Percentiles rank a stretch among this genome's conserved stretches.
phyloP scores from a whole-genome alignment of 257 asterid species.

The Solanum paucissectum region DNA sequence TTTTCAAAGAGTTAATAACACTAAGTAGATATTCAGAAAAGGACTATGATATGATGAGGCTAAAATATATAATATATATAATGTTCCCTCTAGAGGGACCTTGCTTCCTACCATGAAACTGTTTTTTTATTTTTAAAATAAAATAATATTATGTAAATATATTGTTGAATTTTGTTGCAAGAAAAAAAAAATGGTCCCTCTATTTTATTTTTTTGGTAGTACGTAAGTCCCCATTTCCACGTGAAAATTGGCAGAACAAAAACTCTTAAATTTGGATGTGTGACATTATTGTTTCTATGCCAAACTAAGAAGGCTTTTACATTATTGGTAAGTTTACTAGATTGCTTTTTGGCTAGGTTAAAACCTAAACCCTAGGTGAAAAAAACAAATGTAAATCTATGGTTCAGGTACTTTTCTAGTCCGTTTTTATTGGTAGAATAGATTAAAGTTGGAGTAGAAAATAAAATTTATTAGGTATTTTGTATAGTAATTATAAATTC shows the following conservation, averaged over 20 bases:
- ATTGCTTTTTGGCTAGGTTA: neutral
- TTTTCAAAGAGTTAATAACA: slow-evolving; percentile 8
- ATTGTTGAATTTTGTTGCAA: neutral
- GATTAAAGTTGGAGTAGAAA: neutral
- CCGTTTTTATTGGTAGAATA: neutral
- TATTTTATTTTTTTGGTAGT: neutral
- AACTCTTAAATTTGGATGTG: neutral
- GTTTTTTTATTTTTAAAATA: neutral
- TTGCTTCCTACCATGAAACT: slow-evolving; percentile 39
- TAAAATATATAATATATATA: slow-evolving; percentile 3
- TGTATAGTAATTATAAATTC: neutral
- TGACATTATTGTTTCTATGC: neutral
- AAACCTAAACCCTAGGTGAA: neutral
- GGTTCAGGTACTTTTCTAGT: neutral
- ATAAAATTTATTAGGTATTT: neutral
- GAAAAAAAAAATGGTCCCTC: slow-evolving; percentile 21
- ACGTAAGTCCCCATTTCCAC: neutral
- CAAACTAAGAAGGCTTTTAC: neutral
- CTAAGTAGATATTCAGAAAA: slow-evolving; percentile 6
- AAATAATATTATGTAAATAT: neutral
- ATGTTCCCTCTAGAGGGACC: slow-evolving; percentile 35
- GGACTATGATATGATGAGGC: neutral
- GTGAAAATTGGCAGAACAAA: neutral
- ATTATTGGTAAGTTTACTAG: neutral
- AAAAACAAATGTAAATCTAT: neutral